These are phyloP conservation scores for Hypoxylon sp. DNA, from an alignment of 2,329 filamentous ascomycete genomes.

Conservation along the genomic window DNA sequence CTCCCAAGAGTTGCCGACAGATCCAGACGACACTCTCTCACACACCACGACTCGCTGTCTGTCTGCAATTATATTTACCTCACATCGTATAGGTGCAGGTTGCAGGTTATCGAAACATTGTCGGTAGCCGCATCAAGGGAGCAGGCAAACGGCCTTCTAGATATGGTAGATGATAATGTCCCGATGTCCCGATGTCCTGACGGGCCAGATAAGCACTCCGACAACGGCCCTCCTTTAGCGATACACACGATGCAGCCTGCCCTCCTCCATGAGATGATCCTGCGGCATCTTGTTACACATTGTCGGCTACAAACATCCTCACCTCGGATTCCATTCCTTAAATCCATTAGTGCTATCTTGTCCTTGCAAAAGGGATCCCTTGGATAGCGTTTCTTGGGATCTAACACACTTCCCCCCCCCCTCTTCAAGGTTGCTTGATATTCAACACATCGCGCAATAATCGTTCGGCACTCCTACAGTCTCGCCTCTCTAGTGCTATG, in stretches of 20 bases:
- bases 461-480: constrained; percentile 5
- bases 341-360: constrained; percentile 3
- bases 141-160: constrained; percentile 13
- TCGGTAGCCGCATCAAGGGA: constrained; percentile 11
- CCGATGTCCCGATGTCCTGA: constrained; percentile 16
- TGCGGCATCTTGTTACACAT: constrained; percentile 15
- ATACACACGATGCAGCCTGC: constrained; percentile 11
- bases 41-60: constrained; percentile 2
- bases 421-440: constrained; percentile 5
- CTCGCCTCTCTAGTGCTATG: constrained; percentile 19
- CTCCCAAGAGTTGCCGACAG: constrained; percentile 12
- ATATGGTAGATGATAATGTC: constrained; percentile 27
- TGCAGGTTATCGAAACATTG: constrained; percentile 6
- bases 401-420: too few relatives aligned
- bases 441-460: constrained; percentile 9
- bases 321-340: constrained; percentile 1
- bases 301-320: constrained; percentile 6
- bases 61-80: constrained; percentile 4
- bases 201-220: constrained; percentile 30
- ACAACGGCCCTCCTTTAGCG: constrained; percentile 35
- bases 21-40: constrained; percentile 18
- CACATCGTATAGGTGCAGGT: constrained; percentile 12
- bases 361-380: neutral
- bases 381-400: constrained; percentile 2
- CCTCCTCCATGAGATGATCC: constrained; percentile 25